Percentiles rank a stretch among this genome's conserved stretches.
These are phyloP conservation scores for Ploettnerulaceae sp. DNA, from an alignment of 2,329 filamentous ascomycete species.

Conservation along the genomic window DNA sequence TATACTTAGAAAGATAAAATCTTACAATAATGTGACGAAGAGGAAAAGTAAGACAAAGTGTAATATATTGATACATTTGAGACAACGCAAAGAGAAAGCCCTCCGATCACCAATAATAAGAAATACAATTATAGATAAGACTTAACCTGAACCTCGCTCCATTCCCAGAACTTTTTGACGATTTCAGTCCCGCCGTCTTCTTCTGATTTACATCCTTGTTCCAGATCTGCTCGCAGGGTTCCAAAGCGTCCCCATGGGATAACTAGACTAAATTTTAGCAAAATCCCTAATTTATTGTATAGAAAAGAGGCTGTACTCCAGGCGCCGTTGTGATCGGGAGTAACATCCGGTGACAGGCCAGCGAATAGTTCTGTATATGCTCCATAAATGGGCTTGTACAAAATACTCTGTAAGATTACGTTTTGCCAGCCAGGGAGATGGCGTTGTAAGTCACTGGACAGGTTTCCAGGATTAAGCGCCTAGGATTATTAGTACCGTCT, in stretches of 20 bases:
- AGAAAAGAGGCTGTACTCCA: constrained; percentile 22
- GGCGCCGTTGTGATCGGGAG: constrained; percentile 24
- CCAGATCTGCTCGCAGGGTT: constrained; percentile 34
- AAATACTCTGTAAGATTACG: constrained; percentile 9
- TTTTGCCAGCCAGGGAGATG: constrained; percentile 15
- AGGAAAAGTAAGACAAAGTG: no score
- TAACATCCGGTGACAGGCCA: constrained; percentile 29
- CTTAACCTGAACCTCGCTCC: constrained; percentile 37
- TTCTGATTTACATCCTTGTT: constrained; percentile 30
- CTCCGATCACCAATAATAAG: no score
- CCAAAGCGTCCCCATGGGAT: constrained; percentile 44
- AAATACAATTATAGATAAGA: constrained; percentile 10
- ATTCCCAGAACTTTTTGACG: constrained; percentile 41
- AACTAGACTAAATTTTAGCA: constrained; percentile 32
- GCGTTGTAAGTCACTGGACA: constrained; percentile 24
- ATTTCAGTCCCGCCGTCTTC: constrained; percentile 38
- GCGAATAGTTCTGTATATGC: constrained; percentile 32
- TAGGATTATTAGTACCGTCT: constrained; percentile 6
- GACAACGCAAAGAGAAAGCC: no score
- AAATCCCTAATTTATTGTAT: neutral
- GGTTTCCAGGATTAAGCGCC: constrained; percentile 31
- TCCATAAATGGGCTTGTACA: constrained; percentile 26
- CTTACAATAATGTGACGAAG: no score
- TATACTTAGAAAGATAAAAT: no score
- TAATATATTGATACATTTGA: no score